Conservation (phyloP, 768 basidiomycete species). For the Cyathus striatus region DNA sequence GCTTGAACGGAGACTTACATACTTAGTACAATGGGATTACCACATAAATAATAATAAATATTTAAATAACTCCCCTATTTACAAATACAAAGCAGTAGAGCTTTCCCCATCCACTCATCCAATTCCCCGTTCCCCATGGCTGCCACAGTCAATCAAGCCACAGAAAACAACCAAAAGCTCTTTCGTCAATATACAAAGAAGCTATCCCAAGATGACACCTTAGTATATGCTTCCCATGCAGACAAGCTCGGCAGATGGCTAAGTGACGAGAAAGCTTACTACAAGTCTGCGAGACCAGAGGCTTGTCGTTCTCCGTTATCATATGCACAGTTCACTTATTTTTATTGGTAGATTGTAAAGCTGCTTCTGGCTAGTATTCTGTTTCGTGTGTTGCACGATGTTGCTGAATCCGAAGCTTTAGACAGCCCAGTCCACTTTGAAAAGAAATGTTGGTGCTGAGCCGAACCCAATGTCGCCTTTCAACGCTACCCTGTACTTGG, state of each 20-base stretch:
- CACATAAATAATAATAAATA: too few species aligned
- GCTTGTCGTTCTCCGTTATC: constrained; percentile 15
- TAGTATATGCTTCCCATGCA: constrained; percentile 17
- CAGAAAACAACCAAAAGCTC: constrained; percentile 30
- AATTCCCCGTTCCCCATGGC: neutral
- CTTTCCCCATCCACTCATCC: too few species aligned
- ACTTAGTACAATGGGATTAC: too few species aligned
- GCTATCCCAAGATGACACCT: constrained; percentile 25
- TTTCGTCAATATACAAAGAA: constrained; percentile 28
- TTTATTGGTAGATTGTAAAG: constrained; percentile 36
- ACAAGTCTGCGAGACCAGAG: constrained; percentile 40
- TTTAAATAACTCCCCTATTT: too few species aligned
- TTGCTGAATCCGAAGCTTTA: too few species aligned
- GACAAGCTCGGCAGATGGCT: constrained; percentile 42
- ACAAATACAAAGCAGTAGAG: too few species aligned
- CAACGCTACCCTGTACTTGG: constrained; percentile 17
- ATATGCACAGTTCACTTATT: constrained; percentile 3
- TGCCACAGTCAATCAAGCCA: constrained; percentile 6
- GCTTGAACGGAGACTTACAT: too few species aligned
- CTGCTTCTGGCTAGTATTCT: constrained; percentile 38
- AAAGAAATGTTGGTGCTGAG: constrained; percentile 17
- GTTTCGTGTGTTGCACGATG: too few species aligned
- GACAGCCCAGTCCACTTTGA: constrained; percentile 33
- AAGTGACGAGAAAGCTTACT: constrained; percentile 45
- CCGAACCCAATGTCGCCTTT: constrained; percentile 18